Base-by-base conservation (phyloP, 2,329 filamentous ascomycete species). In the Daldinia sp. region DNA sequence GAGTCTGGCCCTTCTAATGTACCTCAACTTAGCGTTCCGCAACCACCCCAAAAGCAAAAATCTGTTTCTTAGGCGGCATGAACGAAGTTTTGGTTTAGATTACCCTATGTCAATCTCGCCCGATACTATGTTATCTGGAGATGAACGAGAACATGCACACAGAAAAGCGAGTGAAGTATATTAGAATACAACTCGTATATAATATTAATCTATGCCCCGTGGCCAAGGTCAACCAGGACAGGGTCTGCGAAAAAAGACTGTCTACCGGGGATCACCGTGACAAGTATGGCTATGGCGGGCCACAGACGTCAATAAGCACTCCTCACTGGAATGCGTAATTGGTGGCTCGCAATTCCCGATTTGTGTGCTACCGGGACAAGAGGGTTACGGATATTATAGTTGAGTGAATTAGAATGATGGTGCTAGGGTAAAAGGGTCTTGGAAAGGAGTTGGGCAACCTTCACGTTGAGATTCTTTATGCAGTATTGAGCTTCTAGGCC, bases 1-100 rank as follows among this genome's bases (percentile, higher is more conserved):
- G 76, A 76, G 41, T 64, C 73, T 26, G 65, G 64, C n/a, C 51
- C 69, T 13, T 56, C 68, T 6, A 70, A 67, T 23, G 77, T 79
- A 3, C 78, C 78, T 13, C 72, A 67, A 18, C 68, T 79, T 3
- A 74, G 73, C 42, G 70, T 77, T 12, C 77, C 77, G 39, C 74
- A 78, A 58, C 77, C 77, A 12, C 77, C 77, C 48, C 75, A 76
- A 70, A 74, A 77, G 68, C 70, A 75, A 46, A 78, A 77, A 70
- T 77, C 76, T 69, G 58, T 77, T 70, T 75, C 76, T 69, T 78
- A 78, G 76, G 75, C 68, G 69, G 75, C 73, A 60, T 76, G 69
- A 77, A 68, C 20, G 60, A 44, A 73, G 57, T 73, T 75, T 70
- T 68, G 70, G 53, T 71, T 59, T 64, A 64, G 46, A 70, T 63